Conservation (phyloP, 176 grass and related monocot species). For the Poa annua region DNA sequence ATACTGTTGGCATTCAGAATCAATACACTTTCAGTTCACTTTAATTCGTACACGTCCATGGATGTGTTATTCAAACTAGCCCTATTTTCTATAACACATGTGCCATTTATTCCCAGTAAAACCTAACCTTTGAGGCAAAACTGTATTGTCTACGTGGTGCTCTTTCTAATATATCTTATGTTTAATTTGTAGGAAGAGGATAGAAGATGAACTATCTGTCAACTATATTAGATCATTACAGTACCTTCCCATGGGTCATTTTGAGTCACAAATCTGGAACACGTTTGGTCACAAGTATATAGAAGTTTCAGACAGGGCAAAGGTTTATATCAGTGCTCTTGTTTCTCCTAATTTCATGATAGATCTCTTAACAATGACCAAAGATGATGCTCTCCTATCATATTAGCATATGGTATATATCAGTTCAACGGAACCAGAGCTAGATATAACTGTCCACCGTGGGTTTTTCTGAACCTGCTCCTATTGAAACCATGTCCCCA, state of each 20-base stretch:
- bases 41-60: background rate
- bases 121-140: slow-evolving; percentile 11
- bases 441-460: background rate
- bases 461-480: background rate
- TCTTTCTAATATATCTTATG: slow-evolving; percentile 18
- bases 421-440: background rate
- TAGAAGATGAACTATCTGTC: slow-evolving; percentile 57
- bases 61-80: slow-evolving; percentile 1
- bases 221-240: slow-evolving; percentile 49
- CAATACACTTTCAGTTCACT: background rate
- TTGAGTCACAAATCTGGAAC: slow-evolving; percentile 60
- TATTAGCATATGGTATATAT: slow-evolving; percentile 6
- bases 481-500: background rate
- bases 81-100: slow-evolving; percentile 1
- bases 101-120: background rate
- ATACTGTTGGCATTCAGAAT: background rate
- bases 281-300: slow-evolving; percentile 41
- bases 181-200: slow-evolving; percentile 54
- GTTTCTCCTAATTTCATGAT: slow-evolving; percentile 3
- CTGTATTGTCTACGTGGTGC: background rate
- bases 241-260: slow-evolving; percentile 45
- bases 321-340: slow-evolving; percentile 41
- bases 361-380: slow-evolving; percentile 10
- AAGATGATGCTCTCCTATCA: background rate
- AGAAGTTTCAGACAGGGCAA: slow-evolving; percentile 53